phyloP scores from a whole-genome alignment of 306 rosid genomes.

The Betula pendula region DNA sequence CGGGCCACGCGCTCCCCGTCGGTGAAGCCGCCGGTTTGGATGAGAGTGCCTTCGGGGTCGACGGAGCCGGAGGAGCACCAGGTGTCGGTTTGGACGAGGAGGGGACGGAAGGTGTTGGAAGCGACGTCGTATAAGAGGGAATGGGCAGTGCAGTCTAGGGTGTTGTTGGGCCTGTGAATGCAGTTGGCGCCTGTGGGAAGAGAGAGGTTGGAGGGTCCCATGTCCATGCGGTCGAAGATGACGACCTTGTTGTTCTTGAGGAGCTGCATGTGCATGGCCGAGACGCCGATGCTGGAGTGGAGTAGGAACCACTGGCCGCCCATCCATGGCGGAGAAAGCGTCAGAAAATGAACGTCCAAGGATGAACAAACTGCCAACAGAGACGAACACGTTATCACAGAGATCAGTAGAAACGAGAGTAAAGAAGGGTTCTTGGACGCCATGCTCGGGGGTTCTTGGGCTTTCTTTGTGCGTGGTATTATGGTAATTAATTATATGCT shows the following conservation, averaged over 20 bases:
- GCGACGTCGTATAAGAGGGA: slow-evolving; percentile 61
- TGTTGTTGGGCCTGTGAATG: slow-evolving; percentile 23
- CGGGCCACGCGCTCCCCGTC: slow-evolving; percentile 56
- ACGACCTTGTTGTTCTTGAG: slow-evolving; percentile 61
- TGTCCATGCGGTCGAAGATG: slow-evolving; percentile 70
- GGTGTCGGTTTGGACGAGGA: slow-evolving; percentile 52
- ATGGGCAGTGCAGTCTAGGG: slow-evolving; percentile 81
- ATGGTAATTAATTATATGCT: too few species aligned
- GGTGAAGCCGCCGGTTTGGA: slow-evolving; percentile 77
- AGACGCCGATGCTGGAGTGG: slow-evolving; percentile 59
- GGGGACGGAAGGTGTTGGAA: slow-evolving; percentile 55
- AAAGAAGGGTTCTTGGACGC: slow-evolving; percentile 53
- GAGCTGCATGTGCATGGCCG: slow-evolving; percentile 96
- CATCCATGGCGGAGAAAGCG: neutral
- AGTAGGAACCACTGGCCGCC: slow-evolving; percentile 66
- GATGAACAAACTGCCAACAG: neutral
- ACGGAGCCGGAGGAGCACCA: slow-evolving; percentile 87
- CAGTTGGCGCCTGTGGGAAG: slow-evolving; percentile 39
- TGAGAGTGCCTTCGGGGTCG: slow-evolving; percentile 43
- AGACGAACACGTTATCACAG: neutral
- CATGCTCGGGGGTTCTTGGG: slow-evolving; percentile 31
- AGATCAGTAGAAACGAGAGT: slow-evolving; percentile 11
- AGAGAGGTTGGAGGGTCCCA: slow-evolving; percentile 76
- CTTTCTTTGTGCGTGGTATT: neutral
- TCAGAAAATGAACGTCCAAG: neutral